These are phyloP conservation scores for Isochrysis galbana DNA, from an alignment of 78 protist species.

Conservation along the genomic window DNA sequence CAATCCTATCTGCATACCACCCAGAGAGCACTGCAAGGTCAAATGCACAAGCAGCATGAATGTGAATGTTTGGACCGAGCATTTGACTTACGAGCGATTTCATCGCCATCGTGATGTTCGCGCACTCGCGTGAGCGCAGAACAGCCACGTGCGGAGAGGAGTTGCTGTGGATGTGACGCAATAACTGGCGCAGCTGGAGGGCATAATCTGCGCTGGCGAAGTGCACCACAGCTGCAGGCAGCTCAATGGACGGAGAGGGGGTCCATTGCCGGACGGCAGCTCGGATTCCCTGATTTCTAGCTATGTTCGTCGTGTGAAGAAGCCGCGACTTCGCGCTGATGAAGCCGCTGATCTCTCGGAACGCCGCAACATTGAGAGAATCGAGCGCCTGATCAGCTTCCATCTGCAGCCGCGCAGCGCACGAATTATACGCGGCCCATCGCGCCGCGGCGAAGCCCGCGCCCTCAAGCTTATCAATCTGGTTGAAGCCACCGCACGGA, in stretches of 20 bases:
- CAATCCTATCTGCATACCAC: background rate
- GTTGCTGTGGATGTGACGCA: background rate
- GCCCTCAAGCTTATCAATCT: background rate
- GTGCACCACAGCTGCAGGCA: background rate
- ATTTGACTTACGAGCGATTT: background rate
- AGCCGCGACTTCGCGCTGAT: background rate
- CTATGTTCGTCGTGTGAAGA: background rate
- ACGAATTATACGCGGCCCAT: background rate
- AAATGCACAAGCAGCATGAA: background rate
- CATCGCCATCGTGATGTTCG: background rate
- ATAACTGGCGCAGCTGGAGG: background rate
- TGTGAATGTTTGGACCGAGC: background rate
- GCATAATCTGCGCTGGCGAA: background rate
- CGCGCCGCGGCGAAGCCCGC: background rate
- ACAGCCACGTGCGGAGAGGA: background rate
- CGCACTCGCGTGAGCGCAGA: background rate
- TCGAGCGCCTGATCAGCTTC: background rate
- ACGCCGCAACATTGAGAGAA: background rate
- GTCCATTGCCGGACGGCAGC: background rate
- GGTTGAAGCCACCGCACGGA: background rate
- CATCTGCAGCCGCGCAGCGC: background rate
- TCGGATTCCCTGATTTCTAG: background rate
- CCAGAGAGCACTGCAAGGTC: background rate
- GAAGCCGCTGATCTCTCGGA: background rate
- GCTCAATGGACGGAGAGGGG: background rate